Conservation (phyloP, 2,329 filamentous ascomycete genomes). For the Aureobasidium sp. region DNA sequence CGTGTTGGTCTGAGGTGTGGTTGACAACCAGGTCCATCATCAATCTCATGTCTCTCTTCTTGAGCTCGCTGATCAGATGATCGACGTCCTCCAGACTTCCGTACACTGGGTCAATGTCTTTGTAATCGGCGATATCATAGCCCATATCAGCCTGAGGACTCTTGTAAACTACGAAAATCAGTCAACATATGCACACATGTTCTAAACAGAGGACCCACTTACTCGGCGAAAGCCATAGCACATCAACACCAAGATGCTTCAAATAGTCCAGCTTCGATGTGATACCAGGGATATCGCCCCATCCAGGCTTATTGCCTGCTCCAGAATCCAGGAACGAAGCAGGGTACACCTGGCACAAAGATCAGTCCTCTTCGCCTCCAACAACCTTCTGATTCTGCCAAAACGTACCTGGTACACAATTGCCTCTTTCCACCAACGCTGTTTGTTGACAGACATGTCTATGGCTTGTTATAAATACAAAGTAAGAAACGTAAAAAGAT, state of each 20-base stretch:
- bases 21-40: constrained; percentile 45
- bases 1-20: constrained; percentile 41
- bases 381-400: neutral
- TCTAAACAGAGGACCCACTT: neutral
- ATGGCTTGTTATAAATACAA: neutral
- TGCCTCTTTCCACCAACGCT: constrained; percentile 33
- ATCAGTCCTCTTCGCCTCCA: neutral
- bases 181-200: constrained; percentile 18
- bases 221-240: constrained; percentile 56
- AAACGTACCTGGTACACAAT: constrained; percentile 27
- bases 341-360: constrained; percentile 44
- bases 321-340: constrained; percentile 53
- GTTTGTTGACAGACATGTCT: neutral
- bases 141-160: constrained; percentile 49
- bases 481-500: too few relatives aligned
- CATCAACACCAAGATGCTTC: constrained; percentile 52
- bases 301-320: constrained; percentile 43
- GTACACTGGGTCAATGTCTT: constrained; percentile 41
- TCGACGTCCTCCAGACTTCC: constrained; percentile 42
- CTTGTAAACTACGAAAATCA: constrained; percentile 34
- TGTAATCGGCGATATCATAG: constrained; percentile 42
- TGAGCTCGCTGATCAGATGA: constrained; percentile 35
- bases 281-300: constrained; percentile 59
- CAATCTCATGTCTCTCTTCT: constrained; percentile 41
- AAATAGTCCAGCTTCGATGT: constrained; percentile 60